Conservation (phyloP, 305 asterid species). For the Fraxinus baroniana region DNA sequence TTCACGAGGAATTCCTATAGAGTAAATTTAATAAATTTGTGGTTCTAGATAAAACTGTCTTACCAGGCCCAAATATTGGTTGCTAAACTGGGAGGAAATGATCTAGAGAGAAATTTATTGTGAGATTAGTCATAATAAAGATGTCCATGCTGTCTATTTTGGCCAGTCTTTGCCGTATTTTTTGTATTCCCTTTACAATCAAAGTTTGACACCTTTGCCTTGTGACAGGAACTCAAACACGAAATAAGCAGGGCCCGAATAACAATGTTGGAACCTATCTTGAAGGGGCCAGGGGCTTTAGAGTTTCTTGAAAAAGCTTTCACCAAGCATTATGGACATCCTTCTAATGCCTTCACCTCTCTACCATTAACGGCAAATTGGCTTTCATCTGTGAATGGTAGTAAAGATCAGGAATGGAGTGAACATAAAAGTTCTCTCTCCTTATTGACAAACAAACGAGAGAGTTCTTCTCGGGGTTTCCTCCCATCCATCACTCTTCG, state of each 20-base stretch:
- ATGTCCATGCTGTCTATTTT: background rate
- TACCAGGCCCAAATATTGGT: background rate
- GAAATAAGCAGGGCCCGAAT: conserved; percentile 85
- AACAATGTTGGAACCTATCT: conserved; percentile 68
- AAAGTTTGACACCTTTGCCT: background rate
- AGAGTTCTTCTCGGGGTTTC: conserved; percentile 33
- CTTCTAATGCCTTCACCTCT: conserved; percentile 48
- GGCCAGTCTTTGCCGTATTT: background rate
- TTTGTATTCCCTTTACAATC: background rate
- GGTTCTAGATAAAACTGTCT: background rate
- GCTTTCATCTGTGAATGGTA: conserved; percentile 48
- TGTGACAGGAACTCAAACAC: conserved; percentile 66
- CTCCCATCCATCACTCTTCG: conserved; percentile 72
- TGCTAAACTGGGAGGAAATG: background rate
- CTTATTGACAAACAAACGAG: conserved; percentile 35
- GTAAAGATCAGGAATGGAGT: conserved; percentile 67
- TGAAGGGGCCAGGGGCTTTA: conserved; percentile 81
- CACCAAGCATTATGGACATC: conserved; percentile 65
- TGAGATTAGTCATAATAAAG: background rate
- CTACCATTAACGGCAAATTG: conserved; percentile 68
- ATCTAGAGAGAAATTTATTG: background rate
- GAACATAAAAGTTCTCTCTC: conserved; percentile 51
- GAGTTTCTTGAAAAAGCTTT: conserved; percentile 73
- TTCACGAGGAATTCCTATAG: background rate
- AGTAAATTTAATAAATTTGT: background rate